These are phyloP conservation scores for Suillus subluteus DNA, from an alignment of 768 basidiomycete species.

Conservation along the genomic window DNA sequence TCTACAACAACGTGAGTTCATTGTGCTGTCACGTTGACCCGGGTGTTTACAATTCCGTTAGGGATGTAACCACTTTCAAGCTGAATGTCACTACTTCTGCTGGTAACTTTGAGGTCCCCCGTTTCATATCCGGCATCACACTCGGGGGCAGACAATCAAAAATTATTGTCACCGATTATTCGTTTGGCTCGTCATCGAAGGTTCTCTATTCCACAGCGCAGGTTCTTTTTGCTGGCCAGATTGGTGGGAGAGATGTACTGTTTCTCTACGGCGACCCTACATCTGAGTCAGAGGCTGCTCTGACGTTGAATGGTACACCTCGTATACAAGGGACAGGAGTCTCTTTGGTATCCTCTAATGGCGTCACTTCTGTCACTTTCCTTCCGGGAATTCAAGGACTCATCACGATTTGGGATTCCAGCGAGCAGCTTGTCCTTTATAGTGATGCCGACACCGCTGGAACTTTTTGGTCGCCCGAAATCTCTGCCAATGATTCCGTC, in stretches of 20 bases:
- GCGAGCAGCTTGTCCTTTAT: slow-evolving; percentile 67
- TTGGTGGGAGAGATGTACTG: slow-evolving; percentile 63
- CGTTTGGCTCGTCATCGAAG: slow-evolving; percentile 61
- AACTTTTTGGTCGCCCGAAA: slow-evolving; percentile 77
- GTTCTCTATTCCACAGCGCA: slow-evolving; percentile 74
- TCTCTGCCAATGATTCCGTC: slow-evolving; percentile 44
- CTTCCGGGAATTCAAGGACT: slow-evolving; percentile 59
- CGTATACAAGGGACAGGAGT: slow-evolving; percentile 36
- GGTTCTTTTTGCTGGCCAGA: slow-evolving; percentile 66
- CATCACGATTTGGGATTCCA: slow-evolving; percentile 67
- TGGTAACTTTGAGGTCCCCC: slow-evolving; percentile 60
- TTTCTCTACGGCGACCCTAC: slow-evolving; percentile 60
- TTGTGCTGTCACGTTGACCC: slow-evolving; percentile 4
- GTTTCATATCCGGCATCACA: slow-evolving; percentile 53
- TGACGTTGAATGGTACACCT: slow-evolving; percentile 50
- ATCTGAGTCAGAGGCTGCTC: slow-evolving; percentile 58
- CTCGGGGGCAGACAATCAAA: slow-evolving; percentile 78
- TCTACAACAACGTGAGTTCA: slow-evolving; percentile 64
- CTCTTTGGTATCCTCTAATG: slow-evolving; percentile 30
- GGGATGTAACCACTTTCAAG: slow-evolving; percentile 52
- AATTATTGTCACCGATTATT: slow-evolving; percentile 71
- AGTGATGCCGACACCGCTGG: slow-evolving; percentile 67
- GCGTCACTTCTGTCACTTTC: slow-evolving; percentile 53
- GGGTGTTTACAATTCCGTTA: neutral
- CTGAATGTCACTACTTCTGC: slow-evolving; percentile 58